These are phyloP conservation scores for Aspergillus chevalieri DNA, from an alignment of 2,329 filamentous ascomycete species.

Conservation along the genomic window DNA sequence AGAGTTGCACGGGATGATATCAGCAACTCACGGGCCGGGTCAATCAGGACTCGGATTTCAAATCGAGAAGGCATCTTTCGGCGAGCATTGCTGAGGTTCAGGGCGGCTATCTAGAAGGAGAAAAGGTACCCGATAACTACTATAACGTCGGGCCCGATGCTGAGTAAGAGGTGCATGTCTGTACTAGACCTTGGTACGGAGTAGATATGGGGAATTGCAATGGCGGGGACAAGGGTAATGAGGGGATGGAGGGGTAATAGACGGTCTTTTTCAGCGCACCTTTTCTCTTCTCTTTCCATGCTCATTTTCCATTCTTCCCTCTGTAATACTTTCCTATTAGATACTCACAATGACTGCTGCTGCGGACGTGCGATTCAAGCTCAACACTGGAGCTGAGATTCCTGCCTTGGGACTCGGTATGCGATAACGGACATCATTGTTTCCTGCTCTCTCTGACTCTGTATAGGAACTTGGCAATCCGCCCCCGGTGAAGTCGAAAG, in stretches of 20 bases:
- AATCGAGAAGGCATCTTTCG: not conserved
- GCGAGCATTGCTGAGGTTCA: constrained; percentile 18
- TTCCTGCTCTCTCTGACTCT: constrained; percentile 3
- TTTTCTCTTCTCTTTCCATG: constrained; percentile 1
- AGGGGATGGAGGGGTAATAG: not conserved
- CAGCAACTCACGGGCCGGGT: too few species aligned
- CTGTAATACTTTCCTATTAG: not conserved
- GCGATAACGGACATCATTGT: constrained; percentile 9
- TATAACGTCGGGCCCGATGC: not conserved
- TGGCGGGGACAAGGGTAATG: not conserved
- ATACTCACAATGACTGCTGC: constrained; percentile 41
- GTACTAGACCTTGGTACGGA: too few species aligned
- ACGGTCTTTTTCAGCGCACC: not conserved
- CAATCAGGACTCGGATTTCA: not conserved
- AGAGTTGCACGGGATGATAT: too few species aligned
- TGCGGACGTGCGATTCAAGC: constrained; percentile 50
- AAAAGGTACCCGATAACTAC: constrained; percentile 3
- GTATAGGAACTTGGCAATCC: constrained; percentile 59
- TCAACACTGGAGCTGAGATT: constrained; percentile 60
- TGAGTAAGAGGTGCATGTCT: not conserved
- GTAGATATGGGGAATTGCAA: not conserved
- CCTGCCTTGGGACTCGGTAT: constrained; percentile 59
- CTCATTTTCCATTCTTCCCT: not conserved
- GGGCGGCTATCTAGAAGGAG: constrained; percentile 1
- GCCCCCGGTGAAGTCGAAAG: constrained; percentile 52